Conservation (phyloP, 495 filamentous ascomycete species). For the Daldinia loculata region DNA sequence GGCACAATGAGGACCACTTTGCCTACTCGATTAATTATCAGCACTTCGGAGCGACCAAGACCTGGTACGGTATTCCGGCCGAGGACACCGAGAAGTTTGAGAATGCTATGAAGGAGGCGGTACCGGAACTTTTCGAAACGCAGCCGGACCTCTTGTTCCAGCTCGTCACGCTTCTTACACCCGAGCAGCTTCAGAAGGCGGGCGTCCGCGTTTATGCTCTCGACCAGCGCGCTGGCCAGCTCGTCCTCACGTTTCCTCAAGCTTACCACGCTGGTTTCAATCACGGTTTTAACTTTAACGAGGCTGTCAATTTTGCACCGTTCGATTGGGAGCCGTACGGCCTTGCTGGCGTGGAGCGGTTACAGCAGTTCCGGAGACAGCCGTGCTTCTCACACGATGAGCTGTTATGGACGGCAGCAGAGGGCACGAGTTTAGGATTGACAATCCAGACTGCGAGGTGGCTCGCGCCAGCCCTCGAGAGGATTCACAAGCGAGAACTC, state of each 20-base stretch:
- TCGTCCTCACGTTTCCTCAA: constrained; percentile 94
- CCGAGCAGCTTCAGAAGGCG: constrained; percentile 92
- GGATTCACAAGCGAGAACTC: constrained; percentile 77
- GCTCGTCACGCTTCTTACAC: constrained; percentile 91
- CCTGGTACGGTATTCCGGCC: constrained; percentile 98
- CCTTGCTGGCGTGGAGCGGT: constrained; percentile 81
- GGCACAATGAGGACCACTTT: constrained; percentile 99
- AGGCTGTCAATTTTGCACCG: constrained; percentile 98
- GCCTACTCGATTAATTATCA: constrained; percentile 99
- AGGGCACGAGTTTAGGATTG: constrained; percentile 71
- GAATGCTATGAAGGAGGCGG: constrained; percentile 90
- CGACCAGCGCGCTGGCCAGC: constrained; percentile 94
- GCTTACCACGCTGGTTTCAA: constrained; percentile 95
- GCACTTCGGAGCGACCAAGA: constrained; percentile 98
- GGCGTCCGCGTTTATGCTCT: constrained; percentile 92
- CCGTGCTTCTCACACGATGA: constrained; percentile 99
- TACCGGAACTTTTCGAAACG: constrained; percentile 95
- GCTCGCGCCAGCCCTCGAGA: constrained; percentile 84
- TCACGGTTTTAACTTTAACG: constrained; percentile 98
- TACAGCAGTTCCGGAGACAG: constrained; percentile 88
- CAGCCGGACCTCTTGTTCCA: constrained; percentile 98
- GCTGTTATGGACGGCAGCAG: constrained; percentile 83
- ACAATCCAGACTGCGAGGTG: constrained; percentile 95
- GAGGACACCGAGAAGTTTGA: constrained; percentile 95
- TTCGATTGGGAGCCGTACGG: constrained; percentile 97